Percentiles rank a stretch among this genome's conserved stretches.
These are phyloP conservation scores for Verticillium nubilum DNA, from an alignment of 2,329 filamentous ascomycete genomes.

Conservation along the genomic window DNA sequence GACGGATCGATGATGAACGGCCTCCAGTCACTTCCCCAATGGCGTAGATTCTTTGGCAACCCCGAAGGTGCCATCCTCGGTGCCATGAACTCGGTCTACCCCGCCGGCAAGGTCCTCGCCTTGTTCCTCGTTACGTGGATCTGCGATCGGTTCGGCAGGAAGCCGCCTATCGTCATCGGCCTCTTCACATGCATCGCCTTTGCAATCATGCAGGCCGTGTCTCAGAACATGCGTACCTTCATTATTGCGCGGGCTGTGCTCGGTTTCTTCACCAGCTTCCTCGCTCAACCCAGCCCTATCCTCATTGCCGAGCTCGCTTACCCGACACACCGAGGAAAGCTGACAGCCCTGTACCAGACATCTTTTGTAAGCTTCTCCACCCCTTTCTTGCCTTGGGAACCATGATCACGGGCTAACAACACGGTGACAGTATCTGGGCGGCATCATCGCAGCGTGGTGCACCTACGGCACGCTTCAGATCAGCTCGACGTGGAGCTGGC, in stretches of 20 bases:
- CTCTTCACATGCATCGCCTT: constrained; percentile 21
- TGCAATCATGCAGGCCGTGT: constrained; percentile 24
- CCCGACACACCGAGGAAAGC: constrained; percentile 25
- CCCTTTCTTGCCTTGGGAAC: neutral
- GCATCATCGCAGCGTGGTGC: constrained; percentile 21
- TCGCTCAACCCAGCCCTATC: constrained; percentile 24
- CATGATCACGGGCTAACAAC: neutral
- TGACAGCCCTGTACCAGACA: constrained; percentile 26
- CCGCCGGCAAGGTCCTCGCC: constrained; percentile 30
- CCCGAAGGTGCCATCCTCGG: constrained; percentile 28
- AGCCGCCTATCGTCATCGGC: constrained; percentile 28
- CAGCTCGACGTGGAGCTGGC: constrained; percentile 17
- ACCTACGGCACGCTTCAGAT: constrained; percentile 21
- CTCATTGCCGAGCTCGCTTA: constrained; percentile 27
- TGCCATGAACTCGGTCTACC: constrained; percentile 29
- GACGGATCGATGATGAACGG: constrained; percentile 36
- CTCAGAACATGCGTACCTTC: constrained; percentile 20
- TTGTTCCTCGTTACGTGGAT: constrained; percentile 27
- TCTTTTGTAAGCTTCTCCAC: constrained; percentile 16
- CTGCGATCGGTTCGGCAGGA: constrained; percentile 34
- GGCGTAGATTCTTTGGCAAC: constrained; percentile 33
- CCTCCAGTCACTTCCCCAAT: constrained; percentile 33
- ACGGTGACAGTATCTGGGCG: constrained; percentile 17
- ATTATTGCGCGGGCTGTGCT: constrained; percentile 24
- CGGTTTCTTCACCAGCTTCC: constrained; percentile 23